Conservation (phyloP, 345 rosid genomes). For the Camelina hispida region DNA sequence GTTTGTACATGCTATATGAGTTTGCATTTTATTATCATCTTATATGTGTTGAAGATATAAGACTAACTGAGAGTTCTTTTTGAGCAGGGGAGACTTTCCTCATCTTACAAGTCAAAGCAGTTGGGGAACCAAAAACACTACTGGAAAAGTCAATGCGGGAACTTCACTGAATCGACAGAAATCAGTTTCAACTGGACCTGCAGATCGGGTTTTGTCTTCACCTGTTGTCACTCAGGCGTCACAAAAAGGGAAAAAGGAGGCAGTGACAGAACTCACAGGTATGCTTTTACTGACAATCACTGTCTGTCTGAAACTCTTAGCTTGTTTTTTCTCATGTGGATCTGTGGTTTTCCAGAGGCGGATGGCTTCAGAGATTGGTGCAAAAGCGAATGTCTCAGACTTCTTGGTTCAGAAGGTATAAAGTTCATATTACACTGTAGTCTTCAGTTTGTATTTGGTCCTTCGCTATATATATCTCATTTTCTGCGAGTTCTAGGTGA, state of each 20-base stretch:
- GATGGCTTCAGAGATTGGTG: slow-evolving; percentile 97
- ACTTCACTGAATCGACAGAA: slow-evolving; percentile 70
- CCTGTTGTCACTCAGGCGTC: slow-evolving; percentile 58
- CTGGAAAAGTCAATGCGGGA: slow-evolving; percentile 60
- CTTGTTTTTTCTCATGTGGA: slow-evolving; percentile 19
- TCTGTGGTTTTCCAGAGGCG: slow-evolving; percentile 68
- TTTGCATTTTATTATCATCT: neutral
- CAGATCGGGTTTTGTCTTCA: slow-evolving; percentile 59
- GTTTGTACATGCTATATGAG: neutral
- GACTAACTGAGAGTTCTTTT: slow-evolving; percentile 24
- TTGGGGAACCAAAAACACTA: slow-evolving; percentile 73
- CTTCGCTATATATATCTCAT: neutral
- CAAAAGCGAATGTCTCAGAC: slow-evolving; percentile 81
- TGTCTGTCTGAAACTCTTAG: neutral
- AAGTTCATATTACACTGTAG: neutral
- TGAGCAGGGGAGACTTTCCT: slow-evolving; percentile 70
- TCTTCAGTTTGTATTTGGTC: neutral
- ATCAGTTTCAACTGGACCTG: slow-evolving; percentile 54
- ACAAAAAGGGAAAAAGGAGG: slow-evolving; percentile 62
- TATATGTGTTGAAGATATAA: slow-evolving; percentile 8
- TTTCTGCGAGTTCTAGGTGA: neutral
- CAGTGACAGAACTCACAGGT: slow-evolving; percentile 72
- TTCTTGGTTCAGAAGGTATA: slow-evolving; percentile 84
- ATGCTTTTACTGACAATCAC: slow-evolving; percentile 20
- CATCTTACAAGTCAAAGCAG: slow-evolving; percentile 62